These are phyloP conservation scores for Volvox africanus DNA, from an alignment of 139 green algal genomes.

Conservation along the genomic window DNA sequence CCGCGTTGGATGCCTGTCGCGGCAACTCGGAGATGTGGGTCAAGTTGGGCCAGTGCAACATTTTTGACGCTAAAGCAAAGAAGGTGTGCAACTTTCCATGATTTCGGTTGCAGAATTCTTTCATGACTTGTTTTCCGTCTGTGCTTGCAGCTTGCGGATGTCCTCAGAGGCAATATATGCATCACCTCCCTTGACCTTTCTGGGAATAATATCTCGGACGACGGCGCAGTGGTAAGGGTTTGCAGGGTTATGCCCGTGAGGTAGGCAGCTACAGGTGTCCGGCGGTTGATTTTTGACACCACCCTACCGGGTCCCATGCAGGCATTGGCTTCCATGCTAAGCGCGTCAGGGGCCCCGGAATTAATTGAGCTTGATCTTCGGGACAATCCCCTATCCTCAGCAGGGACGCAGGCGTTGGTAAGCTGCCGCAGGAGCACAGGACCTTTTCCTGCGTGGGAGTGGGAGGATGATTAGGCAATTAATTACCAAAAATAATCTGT, in stretches of 20 bases:
- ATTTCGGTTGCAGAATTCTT: background rate
- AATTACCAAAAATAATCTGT: no score
- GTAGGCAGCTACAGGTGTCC: background rate
- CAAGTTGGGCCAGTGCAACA: constrained; percentile 52
- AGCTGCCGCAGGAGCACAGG: background rate
- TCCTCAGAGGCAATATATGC: constrained; percentile 65
- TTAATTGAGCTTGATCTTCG: constrained; percentile 76
- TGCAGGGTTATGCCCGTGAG: background rate
- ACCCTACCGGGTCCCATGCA: background rate
- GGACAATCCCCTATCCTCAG: constrained; percentile 63
- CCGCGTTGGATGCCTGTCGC: constrained; percentile 40
- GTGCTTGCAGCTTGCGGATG: constrained; percentile 67
- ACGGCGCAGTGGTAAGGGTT: constrained; percentile 64
- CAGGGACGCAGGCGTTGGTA: constrained; percentile 49
- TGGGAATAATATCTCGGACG: constrained; percentile 70
- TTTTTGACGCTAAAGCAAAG: constrained; percentile 63
- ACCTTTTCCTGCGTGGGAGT: no score
- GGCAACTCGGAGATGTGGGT: constrained; percentile 69
- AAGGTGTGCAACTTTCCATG: constrained; percentile 43
- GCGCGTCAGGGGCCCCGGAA: constrained; percentile 53
- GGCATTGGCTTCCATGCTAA: constrained; percentile 60
- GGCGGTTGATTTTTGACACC: background rate
- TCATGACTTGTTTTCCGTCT: background rate
- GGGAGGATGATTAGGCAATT: no score
- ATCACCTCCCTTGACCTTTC: constrained; percentile 75